Evolutionary conservation across 257 asterid genomes (phyloP).

Genomic region (Schizonepeta tenuifolia): DNA sequence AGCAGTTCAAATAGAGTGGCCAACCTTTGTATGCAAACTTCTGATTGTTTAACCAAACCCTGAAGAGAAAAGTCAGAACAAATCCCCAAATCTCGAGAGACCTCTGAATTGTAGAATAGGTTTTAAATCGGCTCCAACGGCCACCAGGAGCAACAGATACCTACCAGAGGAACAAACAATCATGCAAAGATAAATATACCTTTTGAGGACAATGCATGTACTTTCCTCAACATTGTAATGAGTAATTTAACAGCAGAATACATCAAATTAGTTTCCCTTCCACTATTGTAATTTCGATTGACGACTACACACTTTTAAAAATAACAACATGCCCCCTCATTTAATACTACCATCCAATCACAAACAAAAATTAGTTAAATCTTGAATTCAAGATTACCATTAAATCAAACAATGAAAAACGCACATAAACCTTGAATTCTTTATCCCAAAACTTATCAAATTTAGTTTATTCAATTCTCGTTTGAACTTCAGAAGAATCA

Average conservation of each 20-base stretch:
- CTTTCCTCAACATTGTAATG: constrained; percentile 15
- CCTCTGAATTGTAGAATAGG: constrained; percentile 94
- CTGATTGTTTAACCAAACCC: constrained; percentile 83
- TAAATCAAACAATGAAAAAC: constrained; percentile 1
- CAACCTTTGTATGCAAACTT: constrained; percentile 88
- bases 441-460: neutral
- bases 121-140: constrained; percentile 93
- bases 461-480: constrained; percentile 10
- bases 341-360: neutral
- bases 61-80: constrained; percentile 79
- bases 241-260: neutral
- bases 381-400: neutral
- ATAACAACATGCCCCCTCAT: neutral
- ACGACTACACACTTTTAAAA: neutral
- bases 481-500: neutral
- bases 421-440: neutral
- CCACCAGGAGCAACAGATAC: constrained; percentile 98
- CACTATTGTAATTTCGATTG: neutral
- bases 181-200: constrained; percentile 10
- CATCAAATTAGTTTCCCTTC: neutral
- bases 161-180: constrained; percentile 44
- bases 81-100: constrained; percentile 97
- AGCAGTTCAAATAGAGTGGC: constrained; percentile 30
- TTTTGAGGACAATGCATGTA: neutral
- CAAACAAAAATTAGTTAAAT: too few relatives aligned